Evolutionary conservation across 2,329 filamentous ascomycete genomes (phyloP).

Genomic region (Periconia sp.): DNA sequence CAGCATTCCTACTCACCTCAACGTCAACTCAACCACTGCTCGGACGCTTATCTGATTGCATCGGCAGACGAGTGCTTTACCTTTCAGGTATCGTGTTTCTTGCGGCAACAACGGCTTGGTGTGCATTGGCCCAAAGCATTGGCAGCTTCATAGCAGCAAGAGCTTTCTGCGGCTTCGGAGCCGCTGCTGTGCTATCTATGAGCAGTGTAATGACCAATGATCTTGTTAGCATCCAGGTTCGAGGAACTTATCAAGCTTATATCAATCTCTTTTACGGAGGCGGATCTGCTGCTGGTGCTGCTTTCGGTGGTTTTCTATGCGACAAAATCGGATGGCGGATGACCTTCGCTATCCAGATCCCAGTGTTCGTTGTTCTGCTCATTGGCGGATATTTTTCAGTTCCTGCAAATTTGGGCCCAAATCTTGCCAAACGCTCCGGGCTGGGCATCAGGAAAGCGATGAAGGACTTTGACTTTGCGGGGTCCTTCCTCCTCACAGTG

Average conservation of each 20-base stretch:
- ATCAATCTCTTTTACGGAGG: constrained; percentile 65
- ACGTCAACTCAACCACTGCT: constrained; percentile 76
- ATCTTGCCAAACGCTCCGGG: constrained; percentile 45
- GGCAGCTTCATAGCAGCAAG: constrained; percentile 70
- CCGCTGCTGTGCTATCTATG: constrained; percentile 70
- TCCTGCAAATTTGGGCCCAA: constrained; percentile 49
- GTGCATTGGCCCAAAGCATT: constrained; percentile 67
- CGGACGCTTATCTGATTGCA: constrained; percentile 71
- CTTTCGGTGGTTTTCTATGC: constrained; percentile 69
- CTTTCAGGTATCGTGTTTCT: constrained; percentile 66
- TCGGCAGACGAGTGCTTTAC: constrained; percentile 70
- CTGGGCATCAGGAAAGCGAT: constrained; percentile 47
- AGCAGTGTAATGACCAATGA: constrained; percentile 72
- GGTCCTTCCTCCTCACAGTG: constrained; percentile 50
- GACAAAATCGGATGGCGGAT: constrained; percentile 73
- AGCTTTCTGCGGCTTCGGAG: constrained; percentile 71
- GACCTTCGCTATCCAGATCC: constrained; percentile 62
- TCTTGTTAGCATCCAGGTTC: constrained; percentile 70
- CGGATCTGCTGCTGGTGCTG: constrained; percentile 59
- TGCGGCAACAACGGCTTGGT: constrained; percentile 66
- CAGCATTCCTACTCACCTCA: constrained; percentile 74
- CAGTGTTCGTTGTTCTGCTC: constrained; percentile 50
- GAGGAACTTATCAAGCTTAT: constrained; percentile 73
- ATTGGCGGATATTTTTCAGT: constrained; percentile 48
- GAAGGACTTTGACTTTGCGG: constrained; percentile 53